Evolutionary conservation across 169 alveolate species (phyloP).

Genomic region (Plasmodium sp.): DNA sequence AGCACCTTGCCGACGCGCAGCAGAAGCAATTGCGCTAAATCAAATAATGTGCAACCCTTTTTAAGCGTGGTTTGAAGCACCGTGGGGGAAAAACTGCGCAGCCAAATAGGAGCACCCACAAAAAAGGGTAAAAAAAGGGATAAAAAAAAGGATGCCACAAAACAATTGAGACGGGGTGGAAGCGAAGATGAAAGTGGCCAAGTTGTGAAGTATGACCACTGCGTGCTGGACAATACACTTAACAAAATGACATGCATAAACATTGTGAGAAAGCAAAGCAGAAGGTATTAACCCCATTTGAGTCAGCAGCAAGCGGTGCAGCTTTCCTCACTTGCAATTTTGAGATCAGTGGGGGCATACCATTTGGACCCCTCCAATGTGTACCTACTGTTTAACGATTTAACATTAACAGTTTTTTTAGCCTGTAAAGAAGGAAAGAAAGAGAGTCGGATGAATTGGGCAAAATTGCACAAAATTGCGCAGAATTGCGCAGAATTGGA

Average conservation of each 20-base stretch:
- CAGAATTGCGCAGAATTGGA: not conserved
- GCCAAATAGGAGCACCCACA: not conserved
- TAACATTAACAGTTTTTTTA: constrained; percentile 11
- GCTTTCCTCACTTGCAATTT: not conserved
- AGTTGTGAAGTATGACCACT: not conserved
- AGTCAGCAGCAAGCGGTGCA: not conserved
- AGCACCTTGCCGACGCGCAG: not conserved
- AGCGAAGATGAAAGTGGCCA: not conserved
- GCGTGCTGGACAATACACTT: not conserved
- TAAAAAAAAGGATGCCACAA: not conserved
- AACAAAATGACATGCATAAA: not conserved
- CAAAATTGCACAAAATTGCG: not conserved
- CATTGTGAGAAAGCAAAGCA: not conserved
- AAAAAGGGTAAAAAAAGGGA: not conserved
- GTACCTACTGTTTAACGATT: constrained; percentile 27
- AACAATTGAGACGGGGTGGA: not conserved
- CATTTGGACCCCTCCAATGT: constrained; percentile 3
- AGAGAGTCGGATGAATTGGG: not conserved
- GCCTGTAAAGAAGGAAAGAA: constrained; percentile 9
- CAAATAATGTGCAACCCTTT: not conserved
- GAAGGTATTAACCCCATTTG: not conserved
- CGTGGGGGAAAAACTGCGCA: not conserved
- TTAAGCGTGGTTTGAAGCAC: not conserved
- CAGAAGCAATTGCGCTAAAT: not conserved
- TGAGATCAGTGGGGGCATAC: constrained; percentile 17